A percentile compares a stretch with the other conserved stretches of the same genome.
Evolutionary conservation across 2,329 filamentous ascomycete species (phyloP).

Genomic region (Colletotrichum scovillei): DNA sequence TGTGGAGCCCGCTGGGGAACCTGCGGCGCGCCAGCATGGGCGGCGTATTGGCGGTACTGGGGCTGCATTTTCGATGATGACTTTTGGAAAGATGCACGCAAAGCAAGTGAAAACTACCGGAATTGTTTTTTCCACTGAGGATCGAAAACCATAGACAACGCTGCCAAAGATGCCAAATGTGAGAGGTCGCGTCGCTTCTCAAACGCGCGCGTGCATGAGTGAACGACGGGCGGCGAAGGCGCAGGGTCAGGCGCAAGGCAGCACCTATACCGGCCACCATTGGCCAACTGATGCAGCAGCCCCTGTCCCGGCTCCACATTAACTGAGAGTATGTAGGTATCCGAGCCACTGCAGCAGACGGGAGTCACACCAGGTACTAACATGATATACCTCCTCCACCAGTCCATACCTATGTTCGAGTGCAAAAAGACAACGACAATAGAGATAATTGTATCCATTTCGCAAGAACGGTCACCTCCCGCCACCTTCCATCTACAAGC

Average conservation of each 20-base stretch:
- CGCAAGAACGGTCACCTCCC: not conserved
- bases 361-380: not conserved
- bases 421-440: not conserved
- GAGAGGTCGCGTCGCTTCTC: conserved; percentile 12
- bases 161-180: not conserved
- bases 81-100: not conserved
- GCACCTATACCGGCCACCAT: not conserved
- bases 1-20: conserved; percentile 62
- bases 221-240: conserved; percentile 13
- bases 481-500: not conserved
- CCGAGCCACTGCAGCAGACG: not conserved
- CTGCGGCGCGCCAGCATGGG: conserved; percentile 43
- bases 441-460: not conserved
- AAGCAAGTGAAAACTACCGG: not conserved
- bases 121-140: conserved; percentile 6
- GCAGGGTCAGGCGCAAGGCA: conserved; percentile 11
- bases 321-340: not conserved
- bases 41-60: conserved; percentile 62
- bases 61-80: conserved; percentile 58
- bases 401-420: too few species aligned
- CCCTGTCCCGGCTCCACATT: not conserved
- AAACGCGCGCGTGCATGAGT: conserved; percentile 18
- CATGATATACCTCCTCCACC: not conserved
- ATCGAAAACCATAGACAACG: conserved; percentile 38
- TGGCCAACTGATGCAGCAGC: not conserved